Conservation (phyloP, 108 stramenopile species). For the Nannochloropsis oceanica region DNA sequence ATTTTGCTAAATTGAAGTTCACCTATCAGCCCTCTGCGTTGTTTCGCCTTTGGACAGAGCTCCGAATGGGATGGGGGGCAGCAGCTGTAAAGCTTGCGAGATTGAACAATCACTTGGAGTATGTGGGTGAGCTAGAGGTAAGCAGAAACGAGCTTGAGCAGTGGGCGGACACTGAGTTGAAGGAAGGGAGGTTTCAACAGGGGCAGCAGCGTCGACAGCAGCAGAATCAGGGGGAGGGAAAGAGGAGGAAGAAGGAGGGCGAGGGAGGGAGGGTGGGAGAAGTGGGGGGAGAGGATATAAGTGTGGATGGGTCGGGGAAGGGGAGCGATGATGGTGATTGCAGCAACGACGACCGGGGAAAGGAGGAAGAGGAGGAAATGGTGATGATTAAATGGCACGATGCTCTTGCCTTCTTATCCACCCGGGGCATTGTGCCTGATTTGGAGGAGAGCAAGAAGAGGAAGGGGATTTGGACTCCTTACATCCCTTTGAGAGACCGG, state of each 20-base stretch:
- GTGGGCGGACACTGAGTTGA: neutral
- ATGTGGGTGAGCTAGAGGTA: neutral
- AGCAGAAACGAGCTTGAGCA: neutral
- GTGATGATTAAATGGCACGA: neutral
- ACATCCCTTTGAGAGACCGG: neutral
- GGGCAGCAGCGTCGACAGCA: neutral
- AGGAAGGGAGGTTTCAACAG: neutral
- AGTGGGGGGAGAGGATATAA: neutral
- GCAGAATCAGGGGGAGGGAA: neutral
- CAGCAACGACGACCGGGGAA: neutral
- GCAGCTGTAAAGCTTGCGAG: neutral
- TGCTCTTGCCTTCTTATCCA: neutral
- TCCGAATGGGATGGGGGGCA: neutral
- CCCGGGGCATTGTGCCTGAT: neutral
- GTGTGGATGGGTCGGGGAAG: neutral
- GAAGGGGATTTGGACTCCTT: neutral
- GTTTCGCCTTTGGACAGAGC: neutral
- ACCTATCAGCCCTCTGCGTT: constrained; percentile 17
- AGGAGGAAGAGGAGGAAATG: neutral
- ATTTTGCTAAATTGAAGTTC: constrained; percentile 34
- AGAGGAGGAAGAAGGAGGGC: neutral
- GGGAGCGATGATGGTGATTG: neutral
- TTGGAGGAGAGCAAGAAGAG: neutral
- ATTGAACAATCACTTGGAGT: neutral
- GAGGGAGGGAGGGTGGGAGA: neutral